phyloP scores from a whole-genome alignment of 179 eudicot species.

The Dionaea muscipula region DNA sequence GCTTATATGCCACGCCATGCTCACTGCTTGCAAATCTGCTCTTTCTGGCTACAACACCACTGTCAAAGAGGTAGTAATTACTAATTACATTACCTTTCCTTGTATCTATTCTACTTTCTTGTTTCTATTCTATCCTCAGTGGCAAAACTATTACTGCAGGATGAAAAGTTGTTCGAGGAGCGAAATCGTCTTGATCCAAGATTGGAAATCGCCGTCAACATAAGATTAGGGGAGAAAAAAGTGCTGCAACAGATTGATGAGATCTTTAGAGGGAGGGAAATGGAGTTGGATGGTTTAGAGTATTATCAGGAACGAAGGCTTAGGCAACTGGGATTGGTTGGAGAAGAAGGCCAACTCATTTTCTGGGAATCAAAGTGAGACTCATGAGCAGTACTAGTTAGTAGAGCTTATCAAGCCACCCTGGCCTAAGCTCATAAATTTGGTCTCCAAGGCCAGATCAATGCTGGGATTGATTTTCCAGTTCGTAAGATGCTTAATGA shows the following conservation, averaged over 20 bases:
- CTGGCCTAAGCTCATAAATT: too few species aligned
- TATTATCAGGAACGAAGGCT: slow-evolving; percentile 95
- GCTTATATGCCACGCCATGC: slow-evolving; percentile 61
- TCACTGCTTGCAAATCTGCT: slow-evolving; percentile 64
- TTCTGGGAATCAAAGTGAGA: slow-evolving; percentile 52
- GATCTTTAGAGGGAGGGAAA: slow-evolving; percentile 52
- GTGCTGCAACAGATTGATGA: slow-evolving; percentile 68
- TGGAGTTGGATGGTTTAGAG: slow-evolving; percentile 53
- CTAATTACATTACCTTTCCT: too few species aligned
- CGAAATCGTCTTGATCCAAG: slow-evolving; percentile 40
- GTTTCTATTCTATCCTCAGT: too few species aligned
- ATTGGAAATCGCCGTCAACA: slow-evolving; percentile 40
- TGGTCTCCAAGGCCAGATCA: too few species aligned
- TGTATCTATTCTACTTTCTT: neutral
- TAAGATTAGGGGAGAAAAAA: slow-evolving; percentile 79
- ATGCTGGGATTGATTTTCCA: too few species aligned
- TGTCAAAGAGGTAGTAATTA: slow-evolving; percentile 63
- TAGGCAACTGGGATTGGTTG: slow-evolving; percentile 79
- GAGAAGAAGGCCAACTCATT: slow-evolving; percentile 80
- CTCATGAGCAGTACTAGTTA: neutral
- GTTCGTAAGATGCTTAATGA: too few species aligned
- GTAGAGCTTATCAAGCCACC: too few species aligned
- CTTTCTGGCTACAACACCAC: slow-evolving; percentile 65
- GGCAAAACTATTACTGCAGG: too few species aligned
- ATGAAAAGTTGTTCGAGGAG: slow-evolving; percentile 54